Evolutionary conservation across 495 filamentous ascomycete species (phyloP), one percentile per base, ranked within the genome.

Genomic region (Penicillium steckii): DNA sequence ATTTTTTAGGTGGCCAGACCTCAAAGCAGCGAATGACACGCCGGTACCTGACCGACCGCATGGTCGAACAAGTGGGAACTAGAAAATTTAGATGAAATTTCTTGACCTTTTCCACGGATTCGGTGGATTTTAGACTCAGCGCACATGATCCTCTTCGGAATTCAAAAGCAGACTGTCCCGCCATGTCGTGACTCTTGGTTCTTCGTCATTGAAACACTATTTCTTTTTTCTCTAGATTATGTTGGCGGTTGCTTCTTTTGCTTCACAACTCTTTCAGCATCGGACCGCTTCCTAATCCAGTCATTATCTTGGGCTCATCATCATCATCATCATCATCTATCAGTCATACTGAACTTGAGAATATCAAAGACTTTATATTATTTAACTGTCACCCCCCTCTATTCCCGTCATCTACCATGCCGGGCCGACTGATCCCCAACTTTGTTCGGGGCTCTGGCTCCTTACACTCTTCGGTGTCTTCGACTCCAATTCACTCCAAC

Each of bases 401-500:
- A 18, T 35, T 44, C 13, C 26, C 24, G 7, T 12, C 23, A 44
- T 37, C 8, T 60, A 68, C 46, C 29, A 77, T 77, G 74, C 74
- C 74, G 46, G 74, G 74, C 63, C 74, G 74, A 59, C 61, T 77
- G 40, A 67, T 77, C 48, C 64, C 73, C 57, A 76, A 66, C 63
- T 64, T 77, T 50, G 70, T 76, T 50, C 68, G 72, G 66, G 67
- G 69, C 51, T 69, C 71, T 32, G 46, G 61, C 61, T 64, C 64
- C 24, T 54, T 66, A 51, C 71, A 74, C 45, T 63, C 65, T 15
- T 71, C 64, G 1, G 53, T 61, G 15, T 40, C 68, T 12, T 73
- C 69, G 23, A 70, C 72, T 30, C 70, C 69, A 35, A 61, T 67
- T 37, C 64, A 70, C 53, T 72, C 70, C 46, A 71, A 69, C 46